Evolutionary conservation across 2,329 filamentous ascomycete genomes (phyloP).

Genomic region (Mariannaea sp.): DNA sequence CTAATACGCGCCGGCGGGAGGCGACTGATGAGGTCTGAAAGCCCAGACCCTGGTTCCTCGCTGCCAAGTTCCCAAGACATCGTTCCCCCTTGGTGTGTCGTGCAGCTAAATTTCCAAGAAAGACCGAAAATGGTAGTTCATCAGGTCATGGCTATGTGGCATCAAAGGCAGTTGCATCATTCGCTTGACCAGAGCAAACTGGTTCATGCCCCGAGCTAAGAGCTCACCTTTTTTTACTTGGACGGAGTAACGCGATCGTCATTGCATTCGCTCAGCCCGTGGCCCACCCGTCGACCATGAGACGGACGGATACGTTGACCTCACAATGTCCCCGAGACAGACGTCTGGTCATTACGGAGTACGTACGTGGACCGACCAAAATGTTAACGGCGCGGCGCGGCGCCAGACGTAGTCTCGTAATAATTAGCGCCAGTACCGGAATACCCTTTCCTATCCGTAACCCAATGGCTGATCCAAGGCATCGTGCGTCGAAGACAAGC

Average conservation of each 20-base stretch:
- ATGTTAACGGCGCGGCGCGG: conserved; percentile 24
- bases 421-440: conserved; percentile 22
- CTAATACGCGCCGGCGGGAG: conserved; percentile 10
- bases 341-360: too few relatives aligned
- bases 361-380: conserved; percentile 30
- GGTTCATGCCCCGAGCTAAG: conserved; percentile 1
- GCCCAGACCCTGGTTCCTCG: conserved; percentile 13
- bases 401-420: conserved; percentile 18
- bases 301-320: too few relatives aligned
- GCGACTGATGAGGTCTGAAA: conserved; percentile 9
- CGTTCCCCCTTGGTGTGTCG: neutral
- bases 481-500: conserved; percentile 11
- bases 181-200: conserved; percentile 22
- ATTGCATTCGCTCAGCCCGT: conserved; percentile 17
- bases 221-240: conserved; percentile 17
- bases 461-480: conserved; percentile 20
- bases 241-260: conserved; percentile 26
- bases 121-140: conserved; percentile 8
- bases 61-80: neutral
- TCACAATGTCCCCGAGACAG: conserved; percentile 26
- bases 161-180: conserved; percentile 8
- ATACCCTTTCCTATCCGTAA: conserved; percentile 30
- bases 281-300: conserved; percentile 23
- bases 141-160: conserved; percentile 13
- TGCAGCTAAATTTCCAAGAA: neutral